Conservation (phyloP, 2,329 filamentous ascomycete species). For the Ascocoryne sarcoides region DNA sequence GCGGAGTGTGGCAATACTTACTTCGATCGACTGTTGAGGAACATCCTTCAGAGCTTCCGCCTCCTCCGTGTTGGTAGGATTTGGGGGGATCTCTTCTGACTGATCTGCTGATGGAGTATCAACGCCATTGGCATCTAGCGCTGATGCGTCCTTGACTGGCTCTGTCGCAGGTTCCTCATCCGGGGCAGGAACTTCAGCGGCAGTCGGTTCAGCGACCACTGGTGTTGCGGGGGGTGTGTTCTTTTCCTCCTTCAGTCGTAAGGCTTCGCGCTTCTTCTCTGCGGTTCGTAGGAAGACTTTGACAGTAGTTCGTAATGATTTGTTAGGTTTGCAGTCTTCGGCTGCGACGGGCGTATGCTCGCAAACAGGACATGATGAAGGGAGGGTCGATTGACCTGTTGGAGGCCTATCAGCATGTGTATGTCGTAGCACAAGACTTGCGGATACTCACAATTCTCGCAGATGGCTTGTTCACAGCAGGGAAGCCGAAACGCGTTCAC, state of each 20-base stretch:
- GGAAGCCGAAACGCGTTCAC: conserved; percentile 85
- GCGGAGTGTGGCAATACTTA: conserved; percentile 13
- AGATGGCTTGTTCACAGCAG: conserved; percentile 93
- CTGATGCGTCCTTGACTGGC: conserved; percentile 1
- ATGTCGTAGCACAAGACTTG: not conserved
- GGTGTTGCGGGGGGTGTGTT: conserved; percentile 29
- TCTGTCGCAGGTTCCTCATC: conserved; percentile 1
- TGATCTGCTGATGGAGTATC: conserved; percentile 7
- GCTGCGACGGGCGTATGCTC: conserved; percentile 81
- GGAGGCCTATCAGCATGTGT: conserved; percentile 13
- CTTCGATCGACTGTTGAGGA: conserved; percentile 31
- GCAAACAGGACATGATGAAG: conserved; percentile 82
- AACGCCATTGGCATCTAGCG: conserved; percentile 8
- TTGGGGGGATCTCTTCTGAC: conserved; percentile 4
- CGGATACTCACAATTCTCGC: conserved; percentile 62
- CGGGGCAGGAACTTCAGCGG: conserved; percentile 5
- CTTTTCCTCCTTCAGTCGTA: conserved; percentile 36
- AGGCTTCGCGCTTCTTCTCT: conserved; percentile 76
- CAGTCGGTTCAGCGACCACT: conserved; percentile 14
- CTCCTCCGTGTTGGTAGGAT: conserved; percentile 7
- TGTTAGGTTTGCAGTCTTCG: conserved; percentile 81
- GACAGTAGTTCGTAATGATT: conserved; percentile 84
- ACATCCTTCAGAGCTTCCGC: conserved; percentile 28
- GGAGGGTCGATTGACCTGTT: conserved; percentile 65
- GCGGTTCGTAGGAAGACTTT: conserved; percentile 84